Evolutionary conservation across 2,329 filamentous ascomycete genomes (phyloP).

Genomic region (Nemania sp.): DNA sequence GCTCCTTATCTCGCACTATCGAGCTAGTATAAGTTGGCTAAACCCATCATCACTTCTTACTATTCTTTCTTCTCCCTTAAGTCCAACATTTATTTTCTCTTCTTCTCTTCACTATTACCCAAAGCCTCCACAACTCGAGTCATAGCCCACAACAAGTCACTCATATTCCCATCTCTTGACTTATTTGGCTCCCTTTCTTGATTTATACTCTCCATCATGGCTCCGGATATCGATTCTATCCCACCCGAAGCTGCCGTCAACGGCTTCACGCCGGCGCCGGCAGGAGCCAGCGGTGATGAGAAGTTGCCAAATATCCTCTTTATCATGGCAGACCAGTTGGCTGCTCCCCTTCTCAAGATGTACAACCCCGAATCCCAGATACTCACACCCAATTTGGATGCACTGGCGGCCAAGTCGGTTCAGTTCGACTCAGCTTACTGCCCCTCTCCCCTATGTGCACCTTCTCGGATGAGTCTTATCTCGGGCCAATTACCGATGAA

Average conservation of each 20-base stretch:
- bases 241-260: conserved; percentile 55
- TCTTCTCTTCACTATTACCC: not conserved
- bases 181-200: conserved; percentile 23
- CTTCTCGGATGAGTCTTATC: conserved; percentile 94
- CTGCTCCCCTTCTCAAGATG: conserved; percentile 90
- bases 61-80: conserved; percentile 16
- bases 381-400: conserved; percentile 90
- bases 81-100: conserved; percentile 11
- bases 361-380: conserved; percentile 91
- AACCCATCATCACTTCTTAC: conserved; percentile 7
- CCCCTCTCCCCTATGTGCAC: conserved; percentile 91
- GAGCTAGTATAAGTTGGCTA: conserved; percentile 20
- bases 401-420: conserved; percentile 82
- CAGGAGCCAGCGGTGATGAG: conserved; percentile 20
- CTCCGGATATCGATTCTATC: conserved; percentile 80
- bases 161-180: conserved; percentile 4
- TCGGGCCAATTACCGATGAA: conserved; percentile 91
- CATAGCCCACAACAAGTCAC: conserved; percentile 8
- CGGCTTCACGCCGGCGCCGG: conserved; percentile 42
- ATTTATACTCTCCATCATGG: conserved; percentile 58
- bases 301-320: conserved; percentile 83
- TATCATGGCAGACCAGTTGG: conserved; percentile 97
- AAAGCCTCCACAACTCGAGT: not conserved
- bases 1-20: conserved; percentile 13
- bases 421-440: conserved; percentile 96